Evolutionary conservation across 768 basidiomycete species (phyloP).

Genomic region (Neoboletus magnificus): DNA sequence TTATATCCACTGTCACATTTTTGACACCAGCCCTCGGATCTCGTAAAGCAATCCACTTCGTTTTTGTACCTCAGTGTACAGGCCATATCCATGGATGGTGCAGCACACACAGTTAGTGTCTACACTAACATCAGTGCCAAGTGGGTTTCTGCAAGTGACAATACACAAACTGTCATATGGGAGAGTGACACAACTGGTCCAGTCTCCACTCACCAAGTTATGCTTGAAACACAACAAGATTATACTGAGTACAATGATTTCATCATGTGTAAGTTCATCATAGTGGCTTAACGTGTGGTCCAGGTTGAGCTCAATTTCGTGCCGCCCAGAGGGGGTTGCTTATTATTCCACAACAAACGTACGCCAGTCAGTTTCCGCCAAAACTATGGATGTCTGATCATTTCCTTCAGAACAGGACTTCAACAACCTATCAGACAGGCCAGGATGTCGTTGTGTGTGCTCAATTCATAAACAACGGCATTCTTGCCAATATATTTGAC

Average conservation of each 20-base stretch:
- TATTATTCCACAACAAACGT: constrained; percentile 58
- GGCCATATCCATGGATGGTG: constrained; percentile 46
- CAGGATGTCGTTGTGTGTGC: constrained; percentile 52
- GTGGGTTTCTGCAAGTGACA: constrained; percentile 48
- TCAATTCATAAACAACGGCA: constrained; percentile 57
- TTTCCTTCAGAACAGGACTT: constrained; percentile 34
- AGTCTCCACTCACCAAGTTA: constrained; percentile 56
- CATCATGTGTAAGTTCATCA: constrained; percentile 50
- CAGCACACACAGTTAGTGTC: constrained; percentile 48
- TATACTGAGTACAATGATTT: constrained; percentile 57
- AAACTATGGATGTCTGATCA: background rate
- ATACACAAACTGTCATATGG: constrained; percentile 54
- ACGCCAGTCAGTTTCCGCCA: constrained; percentile 8
- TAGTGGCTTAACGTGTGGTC: background rate
- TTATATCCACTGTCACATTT: background rate
- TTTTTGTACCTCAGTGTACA: constrained; percentile 56
- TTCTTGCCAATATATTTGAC: constrained; percentile 51
- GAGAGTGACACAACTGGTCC: constrained; percentile 38
- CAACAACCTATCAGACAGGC: constrained; percentile 56
- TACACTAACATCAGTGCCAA: constrained; percentile 61
- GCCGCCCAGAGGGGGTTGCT: constrained; percentile 54
- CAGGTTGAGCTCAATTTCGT: background rate
- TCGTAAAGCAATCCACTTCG: constrained; percentile 60
- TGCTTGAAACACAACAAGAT: constrained; percentile 41
- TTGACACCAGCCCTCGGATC: constrained; percentile 46